Base-by-base conservation (phyloP, 257 asterid genomes). In the Nicotiana benthamiana region DNA sequence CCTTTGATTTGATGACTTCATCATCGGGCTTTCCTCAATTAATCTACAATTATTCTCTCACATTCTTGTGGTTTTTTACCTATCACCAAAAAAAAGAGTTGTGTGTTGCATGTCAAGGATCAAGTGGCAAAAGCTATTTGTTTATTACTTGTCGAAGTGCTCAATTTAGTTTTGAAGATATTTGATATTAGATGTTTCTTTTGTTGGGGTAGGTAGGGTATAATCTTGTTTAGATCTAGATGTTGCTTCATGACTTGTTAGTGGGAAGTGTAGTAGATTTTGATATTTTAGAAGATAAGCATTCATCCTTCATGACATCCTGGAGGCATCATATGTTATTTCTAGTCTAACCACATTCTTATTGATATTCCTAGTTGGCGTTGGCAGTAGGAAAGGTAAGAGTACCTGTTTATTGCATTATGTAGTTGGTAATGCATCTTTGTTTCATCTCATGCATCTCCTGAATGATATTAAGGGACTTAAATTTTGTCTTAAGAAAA, bases 1-100 rank as follows among this genome's bases (percentile, higher is more conserved):
- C 43, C 43, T 48, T 48, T 48, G 79, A 40, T 62, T 57, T 79
- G 83, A 46, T 16, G 1, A 83, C 77, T 80, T 80, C 20, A 28
- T 62, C 56, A 32, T 52, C 24, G 13, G 62, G 28, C 22, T 79
- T 56, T 72, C 30, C 51, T 68, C 59, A 2, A 60, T 61, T 76
- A 30, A 54, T 52, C 43, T 75, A 5, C 54, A 46, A 70, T 15
- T 51, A 3, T 61, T 48, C 43, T 82, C 75, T 48, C 61, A 26
- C 79, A 74, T 74, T 40, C 75, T 48, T 48, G 62, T 48, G 43
- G 43, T 74, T 48, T 74, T 48, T 15, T 74, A 16, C 61, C 5
- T 74, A 46, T 24, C 61, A 46, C 78, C 40, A 46, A 72, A 24
- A 24, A 22, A 9, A 11, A 61, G 13, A 2, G 1, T 53, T 53